These are phyloP conservation scores for Populus alba DNA, from an alignment of 345 rosid genomes.

Conservation along the genomic window DNA sequence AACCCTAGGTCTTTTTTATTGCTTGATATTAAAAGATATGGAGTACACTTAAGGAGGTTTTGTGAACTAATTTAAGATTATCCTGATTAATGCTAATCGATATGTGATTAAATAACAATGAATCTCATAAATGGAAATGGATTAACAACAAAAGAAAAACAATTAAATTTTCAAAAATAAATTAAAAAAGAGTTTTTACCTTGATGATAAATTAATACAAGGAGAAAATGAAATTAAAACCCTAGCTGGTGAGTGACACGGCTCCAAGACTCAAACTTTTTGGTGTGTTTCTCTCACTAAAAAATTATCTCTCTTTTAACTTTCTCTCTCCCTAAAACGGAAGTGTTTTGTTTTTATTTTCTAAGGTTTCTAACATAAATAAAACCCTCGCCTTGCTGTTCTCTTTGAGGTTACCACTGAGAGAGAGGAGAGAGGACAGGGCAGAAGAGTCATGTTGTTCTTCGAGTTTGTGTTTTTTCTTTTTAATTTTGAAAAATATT, in stretches of 20 bases:
- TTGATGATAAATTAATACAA: constrained; percentile 6
- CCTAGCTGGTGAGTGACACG: constrained; percentile 30
- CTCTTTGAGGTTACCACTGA: constrained; percentile 24
- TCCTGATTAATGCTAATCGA: constrained; percentile 11
- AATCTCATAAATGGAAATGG: constrained; percentile 10
- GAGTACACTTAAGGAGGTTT: background rate
- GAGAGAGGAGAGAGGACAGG: constrained; percentile 18
- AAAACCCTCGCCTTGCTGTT: constrained; percentile 29
- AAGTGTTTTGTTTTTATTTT: background rate
- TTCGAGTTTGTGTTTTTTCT: constrained; percentile 5
- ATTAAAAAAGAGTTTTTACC: constrained; percentile 26
- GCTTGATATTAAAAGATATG: background rate
- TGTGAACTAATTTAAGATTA: constrained; percentile 12
- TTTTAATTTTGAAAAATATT: background rate
- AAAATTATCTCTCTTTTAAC: background rate
- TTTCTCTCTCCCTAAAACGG: constrained; percentile 16
- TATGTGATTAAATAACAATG: constrained; percentile 10
- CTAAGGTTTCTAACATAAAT: constrained; percentile 15
- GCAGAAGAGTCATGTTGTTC: constrained; percentile 15
- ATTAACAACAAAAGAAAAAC: background rate
- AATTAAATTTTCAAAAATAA: background rate
- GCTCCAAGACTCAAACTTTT: constrained; percentile 12
- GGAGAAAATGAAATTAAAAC: constrained; percentile 20
- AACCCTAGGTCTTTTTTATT: constrained; percentile 27
- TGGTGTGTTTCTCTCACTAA: constrained; percentile 3